Evolutionary conservation across 306 rosid genomes (phyloP).

Genomic region (Citrullus amarus): DNA sequence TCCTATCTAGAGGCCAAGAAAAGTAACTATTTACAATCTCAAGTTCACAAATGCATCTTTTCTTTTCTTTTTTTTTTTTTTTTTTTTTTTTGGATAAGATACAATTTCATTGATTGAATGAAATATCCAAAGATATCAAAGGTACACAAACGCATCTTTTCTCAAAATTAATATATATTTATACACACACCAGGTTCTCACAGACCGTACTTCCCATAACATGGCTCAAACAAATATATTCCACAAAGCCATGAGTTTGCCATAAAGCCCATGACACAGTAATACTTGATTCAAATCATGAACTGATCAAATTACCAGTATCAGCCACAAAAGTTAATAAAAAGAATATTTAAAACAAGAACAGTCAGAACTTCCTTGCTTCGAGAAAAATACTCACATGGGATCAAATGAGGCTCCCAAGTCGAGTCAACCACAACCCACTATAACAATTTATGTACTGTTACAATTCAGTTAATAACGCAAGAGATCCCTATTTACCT

Average conservation of each 20-base stretch:
- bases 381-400: neutral
- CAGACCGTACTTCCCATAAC: neutral
- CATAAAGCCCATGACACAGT: neutral
- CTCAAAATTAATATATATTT: too few relatives aligned
- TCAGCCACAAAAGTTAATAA: neutral
- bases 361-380: neutral
- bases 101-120: too few relatives aligned
- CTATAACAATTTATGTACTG: neutral
- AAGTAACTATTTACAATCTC: neutral
- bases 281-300: neutral
- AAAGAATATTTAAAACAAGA: neutral
- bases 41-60: neutral
- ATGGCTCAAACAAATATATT: neutral
- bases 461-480: neutral
- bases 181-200: neutral
- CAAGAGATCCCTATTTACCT: conserved; percentile 34
- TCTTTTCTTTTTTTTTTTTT: neutral
- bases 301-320: neutral
- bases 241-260: neutral
- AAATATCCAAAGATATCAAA: too few relatives aligned
- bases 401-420: neutral
- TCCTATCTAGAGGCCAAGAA: neutral
- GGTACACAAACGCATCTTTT: too few relatives aligned
- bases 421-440: neutral
- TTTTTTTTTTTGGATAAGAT: too few relatives aligned